These are phyloP conservation scores for Apodospora peruviana DNA, from an alignment of 495 filamentous ascomycete genomes.

Conservation along the genomic window DNA sequence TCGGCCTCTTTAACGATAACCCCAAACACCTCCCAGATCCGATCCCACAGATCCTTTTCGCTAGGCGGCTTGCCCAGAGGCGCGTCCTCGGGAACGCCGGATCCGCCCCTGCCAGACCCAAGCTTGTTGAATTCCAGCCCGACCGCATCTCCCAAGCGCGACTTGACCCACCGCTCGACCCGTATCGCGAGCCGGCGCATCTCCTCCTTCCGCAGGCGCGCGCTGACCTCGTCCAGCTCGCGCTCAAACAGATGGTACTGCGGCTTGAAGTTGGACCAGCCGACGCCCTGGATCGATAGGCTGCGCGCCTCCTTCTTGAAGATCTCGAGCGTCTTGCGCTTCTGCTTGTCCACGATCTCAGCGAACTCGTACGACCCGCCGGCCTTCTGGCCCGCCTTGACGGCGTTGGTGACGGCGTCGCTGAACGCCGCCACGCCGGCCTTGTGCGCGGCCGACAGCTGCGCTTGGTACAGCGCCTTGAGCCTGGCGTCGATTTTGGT, in stretches of 20 bases:
- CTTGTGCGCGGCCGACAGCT: slow-evolving; percentile 84
- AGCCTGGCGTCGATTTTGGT: slow-evolving; percentile 78
- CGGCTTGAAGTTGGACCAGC: slow-evolving; percentile 68
- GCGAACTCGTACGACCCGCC: slow-evolving; percentile 88
- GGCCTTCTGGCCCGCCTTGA: slow-evolving; percentile 88
- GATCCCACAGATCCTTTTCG: slow-evolving; percentile 91
- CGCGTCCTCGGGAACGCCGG: slow-evolving; percentile 72
- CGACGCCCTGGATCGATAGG: slow-evolving; percentile 65
- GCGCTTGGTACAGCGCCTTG: slow-evolving; percentile 80
- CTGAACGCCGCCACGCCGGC: slow-evolving; percentile 80
- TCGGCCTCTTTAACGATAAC: slow-evolving; percentile 84
- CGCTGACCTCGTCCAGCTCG: slow-evolving; percentile 82
- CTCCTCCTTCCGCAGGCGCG: slow-evolving; percentile 79
- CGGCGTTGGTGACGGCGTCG: slow-evolving; percentile 68
- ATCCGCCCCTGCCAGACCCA: slow-evolving; percentile 75
- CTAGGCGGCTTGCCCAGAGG: slow-evolving; percentile 63
- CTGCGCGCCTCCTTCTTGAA: slow-evolving; percentile 74
- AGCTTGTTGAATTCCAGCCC: slow-evolving; percentile 93
- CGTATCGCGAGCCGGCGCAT: slow-evolving; percentile 88
- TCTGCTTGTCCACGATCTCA: slow-evolving; percentile 82
- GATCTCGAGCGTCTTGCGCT: slow-evolving; percentile 61
- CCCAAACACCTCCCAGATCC: slow-evolving; percentile 84
- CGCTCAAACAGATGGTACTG: slow-evolving; percentile 57
- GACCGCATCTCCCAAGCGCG: slow-evolving; percentile 78
- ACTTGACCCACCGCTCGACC: slow-evolving; percentile 88